These are phyloP conservation scores for Xeromyces bisporus DNA, from an alignment of 495 filamentous ascomycete species.

Conservation along the genomic window DNA sequence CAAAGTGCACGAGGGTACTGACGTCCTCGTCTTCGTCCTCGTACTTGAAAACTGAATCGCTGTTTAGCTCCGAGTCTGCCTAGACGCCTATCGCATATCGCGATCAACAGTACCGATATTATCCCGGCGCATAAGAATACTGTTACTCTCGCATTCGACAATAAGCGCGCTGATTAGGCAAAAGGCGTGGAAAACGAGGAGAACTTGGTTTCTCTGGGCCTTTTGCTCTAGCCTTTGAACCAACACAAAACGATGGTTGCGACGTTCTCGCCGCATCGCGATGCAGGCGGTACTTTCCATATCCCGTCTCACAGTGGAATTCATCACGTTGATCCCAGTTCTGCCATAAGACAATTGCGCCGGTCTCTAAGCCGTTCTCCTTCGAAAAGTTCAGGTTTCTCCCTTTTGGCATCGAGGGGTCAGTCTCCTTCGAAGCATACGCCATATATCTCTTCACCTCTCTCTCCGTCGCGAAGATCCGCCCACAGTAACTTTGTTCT, in stretches of 20 bases:
- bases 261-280: slow-evolving; percentile 37
- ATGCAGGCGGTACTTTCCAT: slow-evolving; percentile 63
- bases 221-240: too few relatives aligned
- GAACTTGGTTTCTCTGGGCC: too few relatives aligned
- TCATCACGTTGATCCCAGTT: slow-evolving; percentile 60
- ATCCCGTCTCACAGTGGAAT: slow-evolving; percentile 68
- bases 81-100: too few relatives aligned
- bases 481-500: slow-evolving; percentile 30
- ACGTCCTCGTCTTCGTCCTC: too few relatives aligned
- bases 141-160: too few relatives aligned
- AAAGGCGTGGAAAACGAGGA: too few relatives aligned
- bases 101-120: too few relatives aligned
- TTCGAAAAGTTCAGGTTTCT: slow-evolving; percentile 56
- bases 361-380: slow-evolving; percentile 77
- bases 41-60: too few relatives aligned
- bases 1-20: too few relatives aligned
- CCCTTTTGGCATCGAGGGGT: slow-evolving; percentile 38
- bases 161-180: too few relatives aligned
- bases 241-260: slow-evolving; percentile 29
- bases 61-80: too few relatives aligned
- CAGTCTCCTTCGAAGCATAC: slow-evolving; percentile 34
- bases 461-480: slow-evolving; percentile 32
- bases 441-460: slow-evolving; percentile 31
- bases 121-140: too few relatives aligned
- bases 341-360: slow-evolving; percentile 58